Percentiles rank a stretch among this genome's conserved stretches.
These are phyloP conservation scores for Pontederia crassipes DNA, from an alignment of 176 grass and related monocot genomes.

Conservation along the genomic window DNA sequence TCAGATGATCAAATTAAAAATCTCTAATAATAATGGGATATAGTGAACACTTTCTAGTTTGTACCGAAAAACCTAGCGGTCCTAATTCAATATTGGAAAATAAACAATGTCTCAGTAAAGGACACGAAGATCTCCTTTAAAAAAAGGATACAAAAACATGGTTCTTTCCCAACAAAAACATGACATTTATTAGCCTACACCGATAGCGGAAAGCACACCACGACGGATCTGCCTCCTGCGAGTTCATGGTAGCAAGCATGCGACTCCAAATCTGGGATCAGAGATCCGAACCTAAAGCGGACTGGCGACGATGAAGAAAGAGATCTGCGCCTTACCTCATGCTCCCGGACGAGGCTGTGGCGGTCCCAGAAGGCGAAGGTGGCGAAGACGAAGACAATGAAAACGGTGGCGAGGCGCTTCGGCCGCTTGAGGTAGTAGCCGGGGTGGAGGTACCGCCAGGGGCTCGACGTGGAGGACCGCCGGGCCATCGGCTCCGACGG, in stretches of 20 bases:
- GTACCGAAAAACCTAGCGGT: too few relatives aligned
- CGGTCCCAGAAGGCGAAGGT: conserved; percentile 92
- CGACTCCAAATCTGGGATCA: not conserved
- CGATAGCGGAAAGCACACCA: too few relatives aligned
- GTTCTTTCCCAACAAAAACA: too few relatives aligned
- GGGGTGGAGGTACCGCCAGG: conserved; percentile 66
- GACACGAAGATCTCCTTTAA: too few relatives aligned
- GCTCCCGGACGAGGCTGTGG: conserved; percentile 63
- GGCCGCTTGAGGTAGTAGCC: conserved; percentile 87
- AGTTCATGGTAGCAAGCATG: not conserved
- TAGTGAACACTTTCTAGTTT: too few relatives aligned
- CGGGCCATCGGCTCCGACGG: not conserved
- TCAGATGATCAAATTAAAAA: too few relatives aligned
- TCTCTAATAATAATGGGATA: too few relatives aligned
- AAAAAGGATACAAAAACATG: too few relatives aligned
- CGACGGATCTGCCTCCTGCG: too few relatives aligned
- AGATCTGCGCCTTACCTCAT: conserved; percentile 41
- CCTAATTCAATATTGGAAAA: too few relatives aligned
- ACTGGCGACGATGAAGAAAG: not conserved
- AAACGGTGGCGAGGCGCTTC: conserved; percentile 67
- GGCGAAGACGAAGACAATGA: conserved; percentile 63
- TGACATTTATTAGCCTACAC: too few relatives aligned
- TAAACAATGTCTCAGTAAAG: too few relatives aligned
- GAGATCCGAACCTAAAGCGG: not conserved
- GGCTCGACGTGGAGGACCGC: conserved; percentile 37